Evolutionary conservation across 352 stramenopile genomes (phyloP).

Genomic region (Globisporangium apiculatum): DNA sequence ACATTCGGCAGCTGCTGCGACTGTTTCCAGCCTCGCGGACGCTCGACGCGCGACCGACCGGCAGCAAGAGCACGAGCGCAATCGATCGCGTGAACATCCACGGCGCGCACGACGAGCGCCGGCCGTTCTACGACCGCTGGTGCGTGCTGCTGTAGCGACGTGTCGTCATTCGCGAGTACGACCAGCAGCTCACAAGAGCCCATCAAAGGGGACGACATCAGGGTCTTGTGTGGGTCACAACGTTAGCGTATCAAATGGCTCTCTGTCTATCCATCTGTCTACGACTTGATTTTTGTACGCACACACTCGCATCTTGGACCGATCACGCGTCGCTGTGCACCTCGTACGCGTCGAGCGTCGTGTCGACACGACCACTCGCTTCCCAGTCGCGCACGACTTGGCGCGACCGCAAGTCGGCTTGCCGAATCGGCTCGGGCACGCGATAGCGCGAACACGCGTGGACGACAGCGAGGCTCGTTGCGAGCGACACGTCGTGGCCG

Average conservation of each 20-base stretch:
- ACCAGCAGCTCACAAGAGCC: too few species aligned
- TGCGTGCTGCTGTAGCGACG: slow-evolving; percentile 47
- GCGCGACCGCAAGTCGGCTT: slow-evolving; percentile 78
- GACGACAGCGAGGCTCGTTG: slow-evolving; percentile 49
- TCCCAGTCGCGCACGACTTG: slow-evolving; percentile 69
- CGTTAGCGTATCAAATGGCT: background rate
- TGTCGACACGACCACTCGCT: slow-evolving; percentile 35
- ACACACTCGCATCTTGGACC: too few species aligned
- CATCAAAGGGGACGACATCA: background rate
- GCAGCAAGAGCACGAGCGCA: slow-evolving; percentile 30
- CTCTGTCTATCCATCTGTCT: background rate
- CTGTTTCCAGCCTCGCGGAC: slow-evolving; percentile 27
- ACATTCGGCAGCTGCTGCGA: slow-evolving; percentile 47
- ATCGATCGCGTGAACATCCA: slow-evolving; percentile 49
- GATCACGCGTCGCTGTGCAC: background rate
- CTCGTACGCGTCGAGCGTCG: slow-evolving; percentile 34
- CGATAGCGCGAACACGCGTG: slow-evolving; percentile 55
- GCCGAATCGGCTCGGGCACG: slow-evolving; percentile 79
- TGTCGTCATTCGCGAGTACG: too few species aligned
- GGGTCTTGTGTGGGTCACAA: too few species aligned
- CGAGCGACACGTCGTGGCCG: slow-evolving; percentile 60
- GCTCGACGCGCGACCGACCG: slow-evolving; percentile 45
- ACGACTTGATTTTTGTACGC: background rate
- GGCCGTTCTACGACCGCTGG: slow-evolving; percentile 61
- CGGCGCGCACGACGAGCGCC: slow-evolving; percentile 44